Base-by-base conservation (phyloP, 2,329 filamentous ascomycete genomes). In the Diatrype stigma region DNA sequence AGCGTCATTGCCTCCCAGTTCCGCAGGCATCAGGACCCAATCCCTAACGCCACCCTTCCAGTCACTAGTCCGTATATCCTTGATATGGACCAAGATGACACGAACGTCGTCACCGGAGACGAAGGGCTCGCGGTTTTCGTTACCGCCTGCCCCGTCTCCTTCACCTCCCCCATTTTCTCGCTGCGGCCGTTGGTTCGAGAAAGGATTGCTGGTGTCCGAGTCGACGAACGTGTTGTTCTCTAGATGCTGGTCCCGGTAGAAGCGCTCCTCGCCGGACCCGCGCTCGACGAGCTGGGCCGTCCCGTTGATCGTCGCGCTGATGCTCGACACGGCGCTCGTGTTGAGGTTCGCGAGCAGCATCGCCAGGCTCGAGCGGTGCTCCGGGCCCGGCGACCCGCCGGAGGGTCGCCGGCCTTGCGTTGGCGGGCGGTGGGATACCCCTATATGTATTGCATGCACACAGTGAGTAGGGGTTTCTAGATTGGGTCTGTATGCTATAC, bases 41-140 rank as follows among this genome's bases (percentile, higher is more conserved):
- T 97, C 93, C 61, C 87, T 83, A 4, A 97, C 90, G 14, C 85
- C 83, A n/a, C 94, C 93, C 74, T 96, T 96, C 88, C 89, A 96
- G 68, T 96, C 94, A 58, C 89, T 91, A 62, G 95, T 95, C 63
- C 91, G 81, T 46, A 94, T 91, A 66, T 92, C 89, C 61, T 80
- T 81, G 60, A 97, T 90, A 61, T 80, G 82, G 7, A 97, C 94
- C 6, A 93, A 81, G 32, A 97, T 90, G 6, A 96, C 92, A 46
- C 88, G 80, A 2, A 95, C 91, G 66, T 94, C 88, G 63, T 90
- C 87, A 3, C 87, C 89, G 35, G 86, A 87, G 40, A 96, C 81
- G 69, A 91, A 89, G 64, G 81, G 85, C 64, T 81, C 79, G 32
- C 79, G 73, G 0, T 84, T 74, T 3, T 77, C n/a, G n/a, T n/a